These are phyloP conservation scores for Prunus armeniaca DNA, from an alignment of 306 rosid species.

Conservation along the genomic window DNA sequence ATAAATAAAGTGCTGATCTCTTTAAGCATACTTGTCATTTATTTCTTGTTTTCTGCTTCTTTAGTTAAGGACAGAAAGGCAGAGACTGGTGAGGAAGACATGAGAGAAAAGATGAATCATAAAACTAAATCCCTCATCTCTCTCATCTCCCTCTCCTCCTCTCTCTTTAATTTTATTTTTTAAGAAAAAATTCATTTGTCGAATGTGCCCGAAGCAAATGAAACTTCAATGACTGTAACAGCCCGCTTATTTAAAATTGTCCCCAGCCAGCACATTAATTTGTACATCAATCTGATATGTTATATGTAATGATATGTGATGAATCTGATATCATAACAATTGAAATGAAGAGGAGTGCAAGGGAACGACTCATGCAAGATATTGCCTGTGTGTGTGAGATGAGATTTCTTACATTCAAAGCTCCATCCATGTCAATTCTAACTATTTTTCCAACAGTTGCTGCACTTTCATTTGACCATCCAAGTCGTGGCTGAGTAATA, in stretches of 20 bases:
- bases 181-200: neutral
- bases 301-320: neutral
- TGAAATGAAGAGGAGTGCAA: neutral
- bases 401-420: slow-evolving; percentile 76
- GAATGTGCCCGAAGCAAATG: neutral
- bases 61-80: neutral
- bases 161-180: neutral
- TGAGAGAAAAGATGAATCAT: neutral
- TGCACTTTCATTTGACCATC: slow-evolving; percentile 93
- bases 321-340: neutral
- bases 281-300: neutral
- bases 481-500: slow-evolving; percentile 82
- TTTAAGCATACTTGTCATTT: too few relatives aligned
- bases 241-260: neutral
- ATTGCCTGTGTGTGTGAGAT: slow-evolving; percentile 12
- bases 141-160: neutral
- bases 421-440: slow-evolving; percentile 92
- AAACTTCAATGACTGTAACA: neutral
- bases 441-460: slow-evolving; percentile 87
- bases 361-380: neutral
- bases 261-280: neutral
- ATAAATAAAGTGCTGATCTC: neutral
- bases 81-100: neutral
- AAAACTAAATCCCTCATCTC: neutral
- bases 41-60: neutral